A percentile compares a stretch with the other conserved stretches of the same genome.
These are phyloP conservation scores for Termitomyces heimii DNA, from an alignment of 768 basidiomycete genomes.

Conservation along the genomic window DNA sequence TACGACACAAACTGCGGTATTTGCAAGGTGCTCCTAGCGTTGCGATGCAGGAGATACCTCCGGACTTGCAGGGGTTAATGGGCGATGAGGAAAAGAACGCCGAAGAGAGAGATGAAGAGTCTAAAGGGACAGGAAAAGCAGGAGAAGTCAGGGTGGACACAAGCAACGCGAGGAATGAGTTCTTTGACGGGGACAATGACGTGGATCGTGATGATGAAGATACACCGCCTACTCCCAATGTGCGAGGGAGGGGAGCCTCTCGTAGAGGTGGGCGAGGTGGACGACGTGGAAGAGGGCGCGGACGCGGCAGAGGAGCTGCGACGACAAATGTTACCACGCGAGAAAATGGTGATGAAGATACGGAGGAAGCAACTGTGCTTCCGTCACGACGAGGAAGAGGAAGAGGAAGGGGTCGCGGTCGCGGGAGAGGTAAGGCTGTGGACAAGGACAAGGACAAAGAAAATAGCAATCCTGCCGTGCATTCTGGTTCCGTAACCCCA, in stretches of 20 bases:
- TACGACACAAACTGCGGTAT: conserved; percentile 86
- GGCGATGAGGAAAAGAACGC: conserved; percentile 34
- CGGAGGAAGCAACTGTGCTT: conserved; percentile 26
- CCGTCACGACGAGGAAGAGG: conserved; percentile 26
- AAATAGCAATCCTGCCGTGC: conserved; percentile 19
- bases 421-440: conserved; percentile 22
- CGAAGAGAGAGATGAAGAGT: conserved; percentile 44
- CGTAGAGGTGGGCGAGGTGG: conserved; percentile 29
- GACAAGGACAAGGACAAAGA: conserved; percentile 25
- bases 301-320: conserved; percentile 16
- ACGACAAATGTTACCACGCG: conserved; percentile 12
- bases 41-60: conserved; percentile 94
- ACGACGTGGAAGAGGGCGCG: conserved; percentile 14
- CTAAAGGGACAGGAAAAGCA: conserved; percentile 40
- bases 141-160: conserved; percentile 53
- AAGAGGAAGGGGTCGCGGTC: conserved; percentile 24
- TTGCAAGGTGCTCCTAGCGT: conserved; percentile 96
- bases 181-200: conserved; percentile 68
- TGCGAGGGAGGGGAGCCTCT: conserved; percentile 15
- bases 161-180: conserved; percentile 57
- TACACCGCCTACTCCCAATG: background rate
- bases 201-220: conserved; percentile 43
- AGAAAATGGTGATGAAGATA: conserved; percentile 32
- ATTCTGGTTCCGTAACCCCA: conserved; percentile 10
- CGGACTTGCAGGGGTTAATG: conserved; percentile 75